Evolutionary conservation across 805 yeast genomes (phyloP), one percentile per base, ranked within the genome.

Genomic region (Tetrapisispora arboricola): DNA sequence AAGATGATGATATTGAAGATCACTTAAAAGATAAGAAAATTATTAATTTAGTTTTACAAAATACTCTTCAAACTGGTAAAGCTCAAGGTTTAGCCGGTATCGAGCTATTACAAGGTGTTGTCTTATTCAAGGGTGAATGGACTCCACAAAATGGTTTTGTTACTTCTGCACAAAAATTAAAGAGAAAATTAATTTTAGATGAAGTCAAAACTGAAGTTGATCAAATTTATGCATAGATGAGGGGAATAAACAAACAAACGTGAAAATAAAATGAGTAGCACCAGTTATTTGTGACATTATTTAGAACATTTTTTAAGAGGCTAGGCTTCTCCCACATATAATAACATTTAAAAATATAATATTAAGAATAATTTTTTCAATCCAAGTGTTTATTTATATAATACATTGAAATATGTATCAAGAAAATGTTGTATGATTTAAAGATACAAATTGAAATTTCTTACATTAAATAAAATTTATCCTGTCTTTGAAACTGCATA

Each of bases 81-180:
- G 51, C 74, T 16, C 88, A 80, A 60, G 95, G 94, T 9, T 74
- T 92, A 49, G 69, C 64, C 38, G 94, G 95, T 44, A 88, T 86
- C 50, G 97, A 92, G 66, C 69, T 90, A 49, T 59, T 92, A 43
- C 76, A 76, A 49, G 94, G 88, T 50, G 71, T 82, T 46, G 86
- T 82, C 12, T 62, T 92, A 45, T 72, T 78, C 43, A 88, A 84
- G 49, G 90, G 78, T 39, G 98, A 92, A 68, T 92, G 98, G 97
- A 92, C 97, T 31, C 97, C 98, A 32, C 92, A 86, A 64, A 84
- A 78, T 58, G 97, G 96, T 0, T 85, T 68, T 50, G 94, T 90
- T 43, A 87, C 97, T 13, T 79, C 94, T 44, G 98, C 98, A 20
- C 96, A 88, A 66, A 92, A 92, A 67, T 73, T 92, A 56, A 96